Conservation (phyloP, 2,329 filamentous ascomycete species). For the Capronia epimyces region DNA sequence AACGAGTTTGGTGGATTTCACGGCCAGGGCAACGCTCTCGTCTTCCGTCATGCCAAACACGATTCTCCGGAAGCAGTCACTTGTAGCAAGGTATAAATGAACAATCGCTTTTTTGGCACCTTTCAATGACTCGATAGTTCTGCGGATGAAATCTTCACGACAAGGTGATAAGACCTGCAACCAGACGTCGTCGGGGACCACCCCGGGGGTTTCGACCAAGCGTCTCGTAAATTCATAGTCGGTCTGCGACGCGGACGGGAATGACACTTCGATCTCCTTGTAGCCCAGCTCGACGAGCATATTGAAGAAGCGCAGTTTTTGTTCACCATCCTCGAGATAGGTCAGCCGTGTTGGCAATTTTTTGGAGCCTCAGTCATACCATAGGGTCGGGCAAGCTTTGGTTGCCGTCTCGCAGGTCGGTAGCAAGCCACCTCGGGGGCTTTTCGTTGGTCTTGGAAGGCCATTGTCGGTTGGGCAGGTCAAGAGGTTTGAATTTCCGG, state of each 20-base stretch:
- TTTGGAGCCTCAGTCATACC: conserved; percentile 49
- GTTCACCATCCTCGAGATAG: conserved; percentile 68
- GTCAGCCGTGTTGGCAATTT: conserved; percentile 8
- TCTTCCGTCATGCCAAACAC: conserved; percentile 85
- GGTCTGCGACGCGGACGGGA: conserved; percentile 88
- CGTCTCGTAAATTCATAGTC: conserved; percentile 93
- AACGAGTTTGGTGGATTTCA: conserved; percentile 79
- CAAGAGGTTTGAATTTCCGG: conserved; percentile 42
- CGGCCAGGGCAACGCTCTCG: conserved; percentile 73
- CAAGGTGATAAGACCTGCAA: conserved; percentile 90
- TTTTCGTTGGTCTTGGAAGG: conserved; percentile 75
- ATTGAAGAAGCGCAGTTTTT: conserved; percentile 93
- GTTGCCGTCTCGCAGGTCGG: conserved; percentile 86
- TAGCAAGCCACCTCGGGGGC: conserved; percentile 84
- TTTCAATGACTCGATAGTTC: conserved; percentile 81
- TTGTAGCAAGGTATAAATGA: conserved; percentile 93
- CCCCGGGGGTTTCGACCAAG: conserved; percentile 76
- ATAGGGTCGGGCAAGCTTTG: conserved; percentile 90
- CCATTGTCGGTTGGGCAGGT: conserved; percentile 61
- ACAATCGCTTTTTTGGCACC: conserved; percentile 91
- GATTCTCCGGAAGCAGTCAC: conserved; percentile 86
- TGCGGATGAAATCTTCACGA: conserved; percentile 80
- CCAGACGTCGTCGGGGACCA: conserved; percentile 81
- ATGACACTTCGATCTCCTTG: conserved; percentile 96
- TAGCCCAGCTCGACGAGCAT: conserved; percentile 89